Base-by-base conservation (phyloP, 148 eudicot genomes). In the Amaranthus palmeri region DNA sequence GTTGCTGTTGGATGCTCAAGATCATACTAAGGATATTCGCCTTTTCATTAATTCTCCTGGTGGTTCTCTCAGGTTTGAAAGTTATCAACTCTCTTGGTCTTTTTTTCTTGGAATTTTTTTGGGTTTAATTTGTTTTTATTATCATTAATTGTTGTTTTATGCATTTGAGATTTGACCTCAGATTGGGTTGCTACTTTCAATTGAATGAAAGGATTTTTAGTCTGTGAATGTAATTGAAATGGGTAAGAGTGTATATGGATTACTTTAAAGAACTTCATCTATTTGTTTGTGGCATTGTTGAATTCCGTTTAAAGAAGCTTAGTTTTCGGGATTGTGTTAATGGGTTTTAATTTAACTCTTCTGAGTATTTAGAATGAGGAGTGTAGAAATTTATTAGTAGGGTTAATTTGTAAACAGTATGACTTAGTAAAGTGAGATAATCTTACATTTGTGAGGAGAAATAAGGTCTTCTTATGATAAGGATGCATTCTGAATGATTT, bases 21-120 rank as follows among this genome's bases (percentile, higher is more conserved):
- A 92, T 73, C 87, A 87, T 3, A 90, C 76, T 10, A 81, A 79
- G 73, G 98, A 92, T 75, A 92, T 92, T 69, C 82, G 90, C 42
- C 87, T 92, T 11, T 92, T 92, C 74, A 74, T 92, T 76, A 92
- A 90, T 74, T 90, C 92, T 18, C 75, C 87, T 67, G 98, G 98
- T 61, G 98, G 98, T 17, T 84, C 93, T 10, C 82, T 86, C 13
- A 88, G 96, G 97, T 91, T 75, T 8, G 42, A 17, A 3, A 17
- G 36, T 61, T 49, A 4, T n/a, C 8, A 14, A 18, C 5, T 4
- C 0, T 53, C 17, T 8, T 7, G 6, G 25, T 17, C 17, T 8
- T 10, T 3, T 8, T 10, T 17, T 14, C 25, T 75, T 48, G 25
- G 55, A 3, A 45, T 61, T 36, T 13, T 12, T 0, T 53, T 9